Evolutionary conservation across 139 green algal genomes (phyloP).

Genomic region (Picocystis salinarum): DNA sequence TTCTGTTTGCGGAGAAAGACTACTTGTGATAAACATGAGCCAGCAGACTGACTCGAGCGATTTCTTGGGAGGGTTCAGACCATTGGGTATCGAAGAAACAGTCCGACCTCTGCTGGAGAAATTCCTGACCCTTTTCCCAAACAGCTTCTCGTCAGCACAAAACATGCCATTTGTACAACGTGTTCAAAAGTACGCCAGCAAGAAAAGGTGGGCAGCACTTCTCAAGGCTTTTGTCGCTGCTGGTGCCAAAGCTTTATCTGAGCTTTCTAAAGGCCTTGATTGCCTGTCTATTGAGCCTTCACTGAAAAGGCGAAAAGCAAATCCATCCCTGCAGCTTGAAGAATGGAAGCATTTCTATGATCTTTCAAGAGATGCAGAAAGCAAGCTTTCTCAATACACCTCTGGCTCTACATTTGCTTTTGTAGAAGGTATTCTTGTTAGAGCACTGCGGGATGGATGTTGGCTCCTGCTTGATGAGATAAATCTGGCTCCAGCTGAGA

Average conservation of each 20-base stretch:
- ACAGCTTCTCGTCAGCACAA: background rate
- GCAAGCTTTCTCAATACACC: too few species aligned
- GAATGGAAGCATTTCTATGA: background rate
- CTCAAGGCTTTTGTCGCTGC: conserved; percentile 64
- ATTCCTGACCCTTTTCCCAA: background rate
- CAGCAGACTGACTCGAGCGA: conserved; percentile 90
- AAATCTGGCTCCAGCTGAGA: conserved; percentile 29
- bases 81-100: conserved; percentile 23
- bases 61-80: conserved; percentile 88
- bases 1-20: conserved; percentile 16
- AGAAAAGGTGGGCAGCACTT: conserved; percentile 65
- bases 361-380: background rate
- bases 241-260: too few species aligned
- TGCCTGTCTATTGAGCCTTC: background rate
- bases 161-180: background rate
- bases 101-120: background rate
- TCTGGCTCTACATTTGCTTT: conserved; percentile 84
- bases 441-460: conserved; percentile 65
- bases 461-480: conserved; percentile 96
- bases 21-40: conserved; percentile 91
- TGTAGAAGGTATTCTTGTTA: conserved; percentile 73
- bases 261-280: background rate
- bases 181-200: conserved; percentile 4
- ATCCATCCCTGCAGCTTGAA: background rate
- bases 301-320: background rate